These are phyloP conservation scores for Ustilago trichophora DNA, from an alignment of 1,284 basidiomycete genomes.

Conservation along the genomic window DNA sequence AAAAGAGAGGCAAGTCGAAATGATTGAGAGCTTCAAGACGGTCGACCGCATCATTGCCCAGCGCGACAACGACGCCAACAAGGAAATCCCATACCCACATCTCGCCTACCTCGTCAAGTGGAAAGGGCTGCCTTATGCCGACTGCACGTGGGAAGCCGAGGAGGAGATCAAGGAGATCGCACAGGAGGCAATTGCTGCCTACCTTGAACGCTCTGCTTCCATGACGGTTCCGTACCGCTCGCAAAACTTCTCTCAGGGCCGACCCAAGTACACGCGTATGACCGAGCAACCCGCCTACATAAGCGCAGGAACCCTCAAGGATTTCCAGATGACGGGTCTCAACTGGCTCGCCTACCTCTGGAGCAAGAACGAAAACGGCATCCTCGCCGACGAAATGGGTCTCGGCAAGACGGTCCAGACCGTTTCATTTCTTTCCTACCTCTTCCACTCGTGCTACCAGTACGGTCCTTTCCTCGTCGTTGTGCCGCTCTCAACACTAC, in stretches of 20 bases:
- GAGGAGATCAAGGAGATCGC: slow-evolving; percentile 76
- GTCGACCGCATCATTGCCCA: slow-evolving; percentile 91
- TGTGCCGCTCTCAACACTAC: slow-evolving; percentile 96
- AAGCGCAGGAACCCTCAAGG: slow-evolving; percentile 80
- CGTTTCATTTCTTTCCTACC: slow-evolving; percentile 93
- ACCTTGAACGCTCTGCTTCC: slow-evolving; percentile 79
- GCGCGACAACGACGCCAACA: slow-evolving; percentile 73
- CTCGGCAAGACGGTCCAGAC: slow-evolving; percentile 97
- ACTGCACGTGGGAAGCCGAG: slow-evolving; percentile 89
- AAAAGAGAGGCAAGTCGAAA: slow-evolving; percentile 86
- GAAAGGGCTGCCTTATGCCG: slow-evolving; percentile 91
- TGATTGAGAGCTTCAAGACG: slow-evolving; percentile 87
- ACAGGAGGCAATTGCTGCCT: slow-evolving; percentile 79
- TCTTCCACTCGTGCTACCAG: slow-evolving; percentile 91
- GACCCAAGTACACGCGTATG: slow-evolving; percentile 87
- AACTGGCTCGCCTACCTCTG: slow-evolving; percentile 98
- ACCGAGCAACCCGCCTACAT: slow-evolving; percentile 91
- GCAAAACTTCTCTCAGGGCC: slow-evolving; percentile 74
- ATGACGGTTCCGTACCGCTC: slow-evolving; percentile 89
- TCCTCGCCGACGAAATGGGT: slow-evolving; percentile 99
- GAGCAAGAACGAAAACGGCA: slow-evolving; percentile 94
- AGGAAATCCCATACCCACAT: slow-evolving; percentile 71
- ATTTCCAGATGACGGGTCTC: slow-evolving; percentile 96
- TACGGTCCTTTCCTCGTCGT: slow-evolving; percentile 96
- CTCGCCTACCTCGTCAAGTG: slow-evolving; percentile 98